Evolutionary conservation across 1,139 yeast species (phyloP), one percentile per base, ranked within the genome.

Genomic region (Suhomyces kunorum): DNA sequence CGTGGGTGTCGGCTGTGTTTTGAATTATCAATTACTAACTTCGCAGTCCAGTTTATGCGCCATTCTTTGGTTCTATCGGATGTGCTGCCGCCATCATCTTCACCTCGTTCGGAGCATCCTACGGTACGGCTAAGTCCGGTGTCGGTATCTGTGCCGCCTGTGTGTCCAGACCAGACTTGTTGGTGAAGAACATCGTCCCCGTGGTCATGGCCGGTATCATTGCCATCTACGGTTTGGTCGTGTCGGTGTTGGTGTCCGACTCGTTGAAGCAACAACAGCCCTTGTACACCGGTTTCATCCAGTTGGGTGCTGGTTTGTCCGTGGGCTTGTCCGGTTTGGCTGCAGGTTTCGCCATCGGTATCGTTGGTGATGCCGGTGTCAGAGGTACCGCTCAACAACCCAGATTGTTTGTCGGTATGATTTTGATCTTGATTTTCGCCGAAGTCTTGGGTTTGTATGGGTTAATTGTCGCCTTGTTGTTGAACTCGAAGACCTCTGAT

Each of bases 201-300:
- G 98, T 94, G 55, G 85, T 94, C 73, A 90, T 94, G 97, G 96
- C 98, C 49, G 99, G 99, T 87, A 94, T 94, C 65, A 87, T 94
- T 71, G 97, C 98, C 66, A 94, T 94, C 72, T 94, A 94, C 66
- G 99, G 99, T 41, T 78, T 94, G 63, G 98, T 94, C 48, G 98
- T 94, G 48, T 85, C 96, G 17, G 99, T 94, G 46, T 79, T 94
- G 65, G 92, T 94, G 52, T 87, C 97, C 36, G 92, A 90, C 58
- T 80, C 92, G 35, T 84, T 90, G 61, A 84, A 81, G 60, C 96
- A 87, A 70, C 78, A 80, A 56, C 96, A 92, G 71, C 95, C 98
- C 42, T 76, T 92, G 55, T 92, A 87, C 76, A 87, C 96, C 48
- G 98, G 98, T 49, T 92, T 94, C 76, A 88, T 92, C 71, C 99